Conservation (phyloP, 331 rosid genomes). For the Malus hybrid region DNA sequence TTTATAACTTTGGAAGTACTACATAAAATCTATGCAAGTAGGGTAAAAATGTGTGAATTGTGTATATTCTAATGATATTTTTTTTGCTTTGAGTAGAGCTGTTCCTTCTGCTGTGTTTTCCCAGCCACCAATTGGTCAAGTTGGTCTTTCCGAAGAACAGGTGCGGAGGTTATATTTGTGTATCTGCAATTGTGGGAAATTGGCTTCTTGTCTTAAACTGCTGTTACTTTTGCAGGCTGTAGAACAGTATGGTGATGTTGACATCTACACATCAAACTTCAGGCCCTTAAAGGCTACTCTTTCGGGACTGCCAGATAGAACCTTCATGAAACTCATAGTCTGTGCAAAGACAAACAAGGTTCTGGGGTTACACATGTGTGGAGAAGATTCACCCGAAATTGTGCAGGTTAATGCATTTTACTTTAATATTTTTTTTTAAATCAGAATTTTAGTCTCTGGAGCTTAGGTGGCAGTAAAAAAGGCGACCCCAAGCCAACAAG, state of each 20-base stretch:
- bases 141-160: conserved; percentile 93
- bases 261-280: conserved; percentile 72
- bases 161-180: conserved; percentile 25
- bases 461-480: too few relatives aligned
- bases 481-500: too few relatives aligned
- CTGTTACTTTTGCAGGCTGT: conserved; percentile 54
- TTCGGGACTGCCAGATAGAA: conserved; percentile 87
- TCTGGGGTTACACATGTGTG: conserved; percentile 86
- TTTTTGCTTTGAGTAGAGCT: conserved; percentile 42
- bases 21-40: background rate
- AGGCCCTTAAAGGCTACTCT: conserved; percentile 91
- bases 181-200: conserved; percentile 8
- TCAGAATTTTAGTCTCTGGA: background rate
- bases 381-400: conserved; percentile 89
- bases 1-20: background rate
- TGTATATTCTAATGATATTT: conserved; percentile 9
- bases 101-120: conserved; percentile 95
- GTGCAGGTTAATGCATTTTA: conserved; percentile 48
- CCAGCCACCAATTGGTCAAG: conserved; percentile 92
- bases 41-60: background rate
- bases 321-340: conserved; percentile 78
- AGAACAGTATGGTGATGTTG: conserved; percentile 67
- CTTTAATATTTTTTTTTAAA: background rate
- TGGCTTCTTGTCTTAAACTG: conserved; percentile 1
- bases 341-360: conserved; percentile 69